These are phyloP conservation scores for Drechslerella dactyloides DNA, from an alignment of 2,329 filamentous ascomycete species.

Conservation along the genomic window DNA sequence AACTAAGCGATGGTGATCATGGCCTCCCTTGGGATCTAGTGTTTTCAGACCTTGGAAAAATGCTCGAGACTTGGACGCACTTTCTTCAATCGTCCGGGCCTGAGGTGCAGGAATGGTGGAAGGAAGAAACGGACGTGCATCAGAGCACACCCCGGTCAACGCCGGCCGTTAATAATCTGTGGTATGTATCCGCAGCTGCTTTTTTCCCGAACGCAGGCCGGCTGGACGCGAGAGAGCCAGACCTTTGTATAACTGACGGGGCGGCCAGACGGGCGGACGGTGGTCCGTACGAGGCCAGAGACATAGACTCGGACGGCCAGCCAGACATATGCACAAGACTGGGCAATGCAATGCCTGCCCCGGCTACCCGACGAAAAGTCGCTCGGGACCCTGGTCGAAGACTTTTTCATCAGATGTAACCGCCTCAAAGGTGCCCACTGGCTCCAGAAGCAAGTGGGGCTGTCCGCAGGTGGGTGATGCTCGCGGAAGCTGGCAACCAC, in stretches of 20 bases:
- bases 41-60: constrained; percentile 37
- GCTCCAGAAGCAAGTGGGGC: constrained; percentile 29
- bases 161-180: constrained; percentile 3
- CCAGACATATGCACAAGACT: no score
- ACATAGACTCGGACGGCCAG: no score
- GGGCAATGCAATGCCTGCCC: no score
- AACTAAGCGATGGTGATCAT: constrained; percentile 39
- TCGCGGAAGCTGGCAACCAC: constrained; percentile 40
- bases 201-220: constrained; percentile 42
- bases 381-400: constrained; percentile 16
- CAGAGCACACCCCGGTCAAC: constrained; percentile 24
- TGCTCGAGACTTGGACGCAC: not conserved
- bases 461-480: constrained; percentile 31
- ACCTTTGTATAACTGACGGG: not conserved
- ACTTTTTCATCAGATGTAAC: constrained; percentile 43
- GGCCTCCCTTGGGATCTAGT: constrained; percentile 26
- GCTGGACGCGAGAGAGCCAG: constrained; percentile 6
- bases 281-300: not conserved
- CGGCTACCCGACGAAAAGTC: constrained; percentile 19
- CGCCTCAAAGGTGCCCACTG: constrained; percentile 11
- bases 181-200: constrained; percentile 41
- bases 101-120: constrained; percentile 18
- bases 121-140: constrained; percentile 44
- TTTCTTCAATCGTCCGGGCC: no score
- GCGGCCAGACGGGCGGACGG: not conserved